Evolutionary conservation across 2,329 filamentous ascomycete species (phyloP).

Genomic region (Aureobasidium sp.): DNA sequence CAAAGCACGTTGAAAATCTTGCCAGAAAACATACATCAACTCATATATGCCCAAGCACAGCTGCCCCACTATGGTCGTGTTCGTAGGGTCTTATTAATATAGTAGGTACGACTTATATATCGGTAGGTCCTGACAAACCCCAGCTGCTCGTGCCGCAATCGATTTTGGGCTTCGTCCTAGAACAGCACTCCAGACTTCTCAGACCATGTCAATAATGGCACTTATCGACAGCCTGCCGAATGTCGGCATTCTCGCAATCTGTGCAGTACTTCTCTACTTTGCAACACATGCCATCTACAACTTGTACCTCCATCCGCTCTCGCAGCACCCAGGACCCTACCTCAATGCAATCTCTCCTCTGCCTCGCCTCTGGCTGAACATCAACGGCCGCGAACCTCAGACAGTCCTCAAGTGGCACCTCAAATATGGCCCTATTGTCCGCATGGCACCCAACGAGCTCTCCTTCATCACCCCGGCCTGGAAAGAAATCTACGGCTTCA

Average conservation of each 20-base stretch:
- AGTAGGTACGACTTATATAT: background rate
- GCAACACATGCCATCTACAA: slow-evolving; percentile 5
- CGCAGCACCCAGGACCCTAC: slow-evolving; percentile 1
- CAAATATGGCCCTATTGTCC: slow-evolving; percentile 33
- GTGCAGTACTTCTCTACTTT: background rate
- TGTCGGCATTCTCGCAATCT: background rate
- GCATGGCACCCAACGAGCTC: slow-evolving; percentile 35
- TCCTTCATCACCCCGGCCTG: slow-evolving; percentile 29
- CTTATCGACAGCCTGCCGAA: background rate
- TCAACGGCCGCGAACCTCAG: slow-evolving; percentile 4
- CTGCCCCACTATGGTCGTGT: background rate
- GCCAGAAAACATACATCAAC: background rate
- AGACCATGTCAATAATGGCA: background rate
- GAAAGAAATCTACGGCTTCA: slow-evolving; percentile 31
- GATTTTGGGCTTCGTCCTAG: background rate
- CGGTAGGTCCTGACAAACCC: background rate
- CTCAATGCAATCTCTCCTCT: background rate
- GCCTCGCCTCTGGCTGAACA: background rate
- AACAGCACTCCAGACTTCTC: background rate
- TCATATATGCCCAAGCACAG: background rate
- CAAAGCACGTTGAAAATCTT: background rate
- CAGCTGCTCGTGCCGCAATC: background rate
- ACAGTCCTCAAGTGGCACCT: slow-evolving; percentile 25
- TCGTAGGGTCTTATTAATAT: background rate
- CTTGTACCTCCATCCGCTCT: slow-evolving; percentile 14